A percentile compares a stretch with the other conserved stretches of the same genome.
Conservation (phyloP, 163 green algal species). For the Smithsoniella earleae region DNA sequence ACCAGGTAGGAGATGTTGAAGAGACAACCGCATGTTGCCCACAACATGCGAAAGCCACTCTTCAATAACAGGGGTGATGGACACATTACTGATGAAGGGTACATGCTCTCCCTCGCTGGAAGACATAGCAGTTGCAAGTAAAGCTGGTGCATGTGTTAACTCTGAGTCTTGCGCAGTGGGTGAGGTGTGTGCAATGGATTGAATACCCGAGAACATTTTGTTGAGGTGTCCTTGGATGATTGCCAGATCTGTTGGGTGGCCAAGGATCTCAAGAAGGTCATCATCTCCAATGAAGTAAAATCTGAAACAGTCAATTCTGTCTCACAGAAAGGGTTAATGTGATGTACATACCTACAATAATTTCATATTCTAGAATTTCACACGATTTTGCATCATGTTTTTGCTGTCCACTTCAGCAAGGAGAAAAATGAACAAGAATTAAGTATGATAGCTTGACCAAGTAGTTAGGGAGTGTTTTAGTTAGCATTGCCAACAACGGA, state of each 20-base stretch:
- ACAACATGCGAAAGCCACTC: constrained; percentile 39
- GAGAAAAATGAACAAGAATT: too few species aligned
- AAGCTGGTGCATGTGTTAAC: background rate
- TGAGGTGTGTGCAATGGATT: constrained; percentile 31
- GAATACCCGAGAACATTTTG: constrained; percentile 74
- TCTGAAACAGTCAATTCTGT: too few species aligned
- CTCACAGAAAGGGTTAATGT: too few species aligned
- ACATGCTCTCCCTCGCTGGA: constrained; percentile 58
- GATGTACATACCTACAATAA: background rate
- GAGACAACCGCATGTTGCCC: background rate
- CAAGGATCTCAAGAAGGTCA: constrained; percentile 78
- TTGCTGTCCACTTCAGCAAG: too few species aligned
- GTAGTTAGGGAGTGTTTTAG: too few species aligned
- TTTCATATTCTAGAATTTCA: too few species aligned
- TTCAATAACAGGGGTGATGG: constrained; percentile 37
- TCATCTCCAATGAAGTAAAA: constrained; percentile 85
- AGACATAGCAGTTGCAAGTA: constrained; percentile 40
- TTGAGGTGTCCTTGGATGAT: constrained; percentile 72
- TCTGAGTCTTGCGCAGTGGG: background rate
- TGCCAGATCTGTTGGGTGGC: constrained; percentile 55
- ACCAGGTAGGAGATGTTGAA: background rate
- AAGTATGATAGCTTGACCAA: too few species aligned
- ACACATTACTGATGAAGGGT: constrained; percentile 41
- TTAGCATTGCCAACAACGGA: too few species aligned
- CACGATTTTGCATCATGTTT: too few species aligned